Conservation (phyloP, 306 rosid genomes). For the Leucaena leucocephala region DNA sequence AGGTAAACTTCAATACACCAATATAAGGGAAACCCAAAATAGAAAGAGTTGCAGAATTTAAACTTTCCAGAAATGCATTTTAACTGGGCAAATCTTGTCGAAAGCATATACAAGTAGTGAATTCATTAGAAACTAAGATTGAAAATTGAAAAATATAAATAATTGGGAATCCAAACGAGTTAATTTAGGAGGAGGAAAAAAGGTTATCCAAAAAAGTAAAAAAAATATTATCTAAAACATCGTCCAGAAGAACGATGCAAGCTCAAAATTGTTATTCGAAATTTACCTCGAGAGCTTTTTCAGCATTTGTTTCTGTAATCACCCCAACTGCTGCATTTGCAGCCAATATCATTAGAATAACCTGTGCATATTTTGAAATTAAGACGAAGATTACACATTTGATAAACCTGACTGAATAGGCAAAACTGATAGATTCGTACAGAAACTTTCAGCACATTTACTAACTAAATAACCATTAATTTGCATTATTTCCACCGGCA, state of each 20-base stretch:
- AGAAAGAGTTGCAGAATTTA: not conserved
- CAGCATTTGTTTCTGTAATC: conserved; percentile 95
- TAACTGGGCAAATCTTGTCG: not conserved
- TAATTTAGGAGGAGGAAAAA: not conserved
- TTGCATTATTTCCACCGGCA: conserved; percentile 12
- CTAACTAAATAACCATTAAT: conserved; percentile 21
- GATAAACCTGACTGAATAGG: conserved; percentile 14
- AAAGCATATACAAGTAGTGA: not conserved
- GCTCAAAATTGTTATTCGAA: conserved; percentile 31
- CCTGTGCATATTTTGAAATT: conserved; percentile 55
- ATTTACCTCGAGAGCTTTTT: conserved; percentile 93
- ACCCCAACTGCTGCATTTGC: conserved; percentile 99
- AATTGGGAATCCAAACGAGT: conserved; percentile 13
- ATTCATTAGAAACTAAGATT: not conserved
- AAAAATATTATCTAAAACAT: conserved; percentile 12
- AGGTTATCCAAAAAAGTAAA: conserved; percentile 18
- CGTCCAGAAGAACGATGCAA: conserved; percentile 25
- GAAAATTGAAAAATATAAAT: not conserved
- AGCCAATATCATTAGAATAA: conserved; percentile 90
- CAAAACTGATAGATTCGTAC: not conserved
- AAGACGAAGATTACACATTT: conserved; percentile 19
- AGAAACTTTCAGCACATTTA: not conserved
- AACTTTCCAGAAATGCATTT: conserved; percentile 34
- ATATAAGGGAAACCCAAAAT: conserved; percentile 9
- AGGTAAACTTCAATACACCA: conserved; percentile 36